Evolutionary conservation across 1,139 yeast genomes (phyloP).

Genomic region (Pneumocystis sp.): DNA sequence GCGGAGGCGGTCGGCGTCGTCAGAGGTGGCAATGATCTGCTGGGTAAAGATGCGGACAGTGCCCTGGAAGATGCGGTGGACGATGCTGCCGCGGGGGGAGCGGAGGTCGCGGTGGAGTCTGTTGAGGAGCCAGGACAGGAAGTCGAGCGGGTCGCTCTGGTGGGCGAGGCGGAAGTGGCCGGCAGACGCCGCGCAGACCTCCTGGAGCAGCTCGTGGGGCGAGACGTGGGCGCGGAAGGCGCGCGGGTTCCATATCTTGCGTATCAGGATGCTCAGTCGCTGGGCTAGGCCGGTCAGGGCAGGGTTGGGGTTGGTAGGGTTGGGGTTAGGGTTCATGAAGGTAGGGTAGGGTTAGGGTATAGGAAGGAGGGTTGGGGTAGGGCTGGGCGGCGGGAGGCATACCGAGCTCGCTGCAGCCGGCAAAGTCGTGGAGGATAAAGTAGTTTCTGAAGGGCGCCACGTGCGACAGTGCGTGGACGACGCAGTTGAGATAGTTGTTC

Average conservation of each 20-base stretch:
- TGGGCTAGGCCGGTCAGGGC: slow-evolving; percentile 20
- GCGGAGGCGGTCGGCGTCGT: slow-evolving; percentile 21
- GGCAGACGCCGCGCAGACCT: slow-evolving; percentile 31
- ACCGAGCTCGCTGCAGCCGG: slow-evolving; percentile 19
- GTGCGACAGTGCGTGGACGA: slow-evolving; percentile 45
- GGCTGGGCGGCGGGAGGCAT: too few relatives aligned
- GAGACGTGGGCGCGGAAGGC: slow-evolving; percentile 50
- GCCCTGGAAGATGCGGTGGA: slow-evolving; percentile 38
- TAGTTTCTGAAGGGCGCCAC: slow-evolving; percentile 38
- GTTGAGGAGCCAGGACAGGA: slow-evolving; percentile 48
- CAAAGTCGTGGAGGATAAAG: slow-evolving; percentile 27
- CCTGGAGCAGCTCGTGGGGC: slow-evolving; percentile 48
- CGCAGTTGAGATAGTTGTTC: slow-evolving; percentile 41
- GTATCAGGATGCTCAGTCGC: slow-evolving; percentile 32
- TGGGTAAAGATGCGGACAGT: slow-evolving; percentile 28
- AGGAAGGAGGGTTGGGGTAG: too few relatives aligned
- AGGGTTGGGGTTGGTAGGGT: too few relatives aligned
- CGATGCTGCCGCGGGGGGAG: too few relatives aligned
- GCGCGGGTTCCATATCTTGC: slow-evolving; percentile 50
- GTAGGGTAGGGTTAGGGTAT: too few relatives aligned
- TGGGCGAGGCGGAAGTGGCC: slow-evolving; percentile 29
- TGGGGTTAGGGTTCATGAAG: too few relatives aligned
- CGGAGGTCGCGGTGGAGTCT: slow-evolving; percentile 30
- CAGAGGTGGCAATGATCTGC: slow-evolving; percentile 17
- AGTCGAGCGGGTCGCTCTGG: slow-evolving; percentile 39